Evolutionary conservation across 306 rosid genomes (phyloP).

Genomic region (Vigna angularis): DNA sequence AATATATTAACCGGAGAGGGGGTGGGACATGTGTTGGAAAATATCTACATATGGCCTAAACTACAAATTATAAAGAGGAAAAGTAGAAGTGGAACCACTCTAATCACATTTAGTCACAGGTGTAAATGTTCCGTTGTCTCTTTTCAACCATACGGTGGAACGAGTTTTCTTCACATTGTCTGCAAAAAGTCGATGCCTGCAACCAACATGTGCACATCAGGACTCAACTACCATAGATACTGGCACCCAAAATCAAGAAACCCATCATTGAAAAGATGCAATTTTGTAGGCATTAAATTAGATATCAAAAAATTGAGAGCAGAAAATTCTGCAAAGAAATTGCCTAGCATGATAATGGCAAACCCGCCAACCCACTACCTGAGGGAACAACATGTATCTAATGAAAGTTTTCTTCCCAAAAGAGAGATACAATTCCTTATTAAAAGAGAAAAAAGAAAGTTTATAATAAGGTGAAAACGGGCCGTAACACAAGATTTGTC

Average conservation of each 20-base stretch:
- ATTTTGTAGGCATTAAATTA: constrained; percentile 15
- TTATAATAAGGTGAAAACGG: too few relatives aligned
- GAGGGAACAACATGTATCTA: constrained; percentile 7
- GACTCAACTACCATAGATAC: constrained; percentile 22
- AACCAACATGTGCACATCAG: constrained; percentile 45
- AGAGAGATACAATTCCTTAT: background rate
- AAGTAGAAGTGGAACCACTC: constrained; percentile 10
- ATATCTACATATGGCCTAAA: constrained; percentile 40
- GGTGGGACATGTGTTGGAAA: background rate
- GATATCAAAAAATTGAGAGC: constrained; percentile 2
- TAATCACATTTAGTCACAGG: constrained; percentile 59
- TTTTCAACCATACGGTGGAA: constrained; percentile 81
- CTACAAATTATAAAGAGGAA: constrained; percentile 23
- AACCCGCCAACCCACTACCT: constrained; percentile 13
- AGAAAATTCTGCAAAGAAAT: constrained; percentile 9
- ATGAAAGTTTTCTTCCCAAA: constrained; percentile 26
- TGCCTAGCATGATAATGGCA: constrained; percentile 3
- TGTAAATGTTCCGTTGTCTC: constrained; percentile 67
- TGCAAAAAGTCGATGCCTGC: constrained; percentile 77
- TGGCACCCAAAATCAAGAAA: constrained; percentile 20
- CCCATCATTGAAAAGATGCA: constrained; percentile 20
- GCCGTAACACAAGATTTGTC: too few relatives aligned
- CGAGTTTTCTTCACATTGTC: constrained; percentile 89
- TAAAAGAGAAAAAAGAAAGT: too few relatives aligned
- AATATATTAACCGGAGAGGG: constrained; percentile 30